A percentile compares a stretch with the other conserved stretches of the same genome.
Evolutionary conservation across 148 eudicot species (phyloP).

Genomic region (Persicaria maculosa): DNA sequence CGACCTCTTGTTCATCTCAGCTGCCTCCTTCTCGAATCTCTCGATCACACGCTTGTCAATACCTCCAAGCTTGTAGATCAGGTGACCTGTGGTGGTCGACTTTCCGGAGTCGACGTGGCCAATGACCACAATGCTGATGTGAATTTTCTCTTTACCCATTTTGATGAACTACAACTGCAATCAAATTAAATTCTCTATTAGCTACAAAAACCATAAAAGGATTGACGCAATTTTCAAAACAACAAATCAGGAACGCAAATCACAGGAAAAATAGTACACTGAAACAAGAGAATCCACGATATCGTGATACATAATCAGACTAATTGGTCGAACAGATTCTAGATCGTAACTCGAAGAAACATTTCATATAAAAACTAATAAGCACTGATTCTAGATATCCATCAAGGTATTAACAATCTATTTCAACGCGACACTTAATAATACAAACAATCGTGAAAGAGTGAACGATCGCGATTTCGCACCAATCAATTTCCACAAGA

Average conservation of each 20-base stretch:
- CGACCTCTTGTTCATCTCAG: conserved; percentile 39
- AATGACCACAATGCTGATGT: conserved; percentile 32
- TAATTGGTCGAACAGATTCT: neutral
- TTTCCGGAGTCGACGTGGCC: conserved; percentile 38
- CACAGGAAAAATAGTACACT: no score
- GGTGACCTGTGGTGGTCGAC: conserved; percentile 35
- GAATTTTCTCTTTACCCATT: conserved; percentile 35
- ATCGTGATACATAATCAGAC: neutral
- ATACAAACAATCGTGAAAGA: no score
- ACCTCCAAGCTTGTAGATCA: conserved; percentile 40
- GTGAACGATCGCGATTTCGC: neutral
- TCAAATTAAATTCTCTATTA: conserved; percentile 15
- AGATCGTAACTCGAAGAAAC: neutral
- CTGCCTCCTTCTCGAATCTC: conserved; percentile 33
- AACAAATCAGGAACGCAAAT: neutral
- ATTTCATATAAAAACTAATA: no score
- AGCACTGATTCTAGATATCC: no score
- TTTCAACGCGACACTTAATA: neutral
- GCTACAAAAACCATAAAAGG: no score
- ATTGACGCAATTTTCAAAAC: neutral
- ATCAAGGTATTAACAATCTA: neutral
- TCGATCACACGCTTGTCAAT: conserved; percentile 42
- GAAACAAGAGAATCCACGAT: no score
- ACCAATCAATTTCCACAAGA: neutral
- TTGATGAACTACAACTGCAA: neutral